These are phyloP conservation scores for Metarhizium rileyi DNA, from an alignment of 2,329 filamentous ascomycete genomes.

Conservation along the genomic window DNA sequence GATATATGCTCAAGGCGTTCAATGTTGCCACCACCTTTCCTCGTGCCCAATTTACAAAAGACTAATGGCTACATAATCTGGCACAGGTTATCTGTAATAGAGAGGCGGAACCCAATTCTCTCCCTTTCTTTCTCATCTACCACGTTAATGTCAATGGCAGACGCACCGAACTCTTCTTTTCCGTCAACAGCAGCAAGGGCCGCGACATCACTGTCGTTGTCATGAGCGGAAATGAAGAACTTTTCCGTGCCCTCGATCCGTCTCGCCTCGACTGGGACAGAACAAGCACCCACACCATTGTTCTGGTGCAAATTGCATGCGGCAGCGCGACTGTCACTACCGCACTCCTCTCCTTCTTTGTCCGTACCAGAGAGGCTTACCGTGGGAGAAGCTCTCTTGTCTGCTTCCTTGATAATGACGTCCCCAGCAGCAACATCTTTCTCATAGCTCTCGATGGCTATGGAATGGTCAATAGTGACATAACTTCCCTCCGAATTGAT, in stretches of 20 bases:
- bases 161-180: neutral
- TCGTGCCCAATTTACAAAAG: neutral
- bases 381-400: neutral
- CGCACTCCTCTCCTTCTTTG: neutral
- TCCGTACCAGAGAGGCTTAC: neutral
- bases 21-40: neutral
- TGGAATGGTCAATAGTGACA: neutral
- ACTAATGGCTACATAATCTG: neutral
- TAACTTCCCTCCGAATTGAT: neutral
- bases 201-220: neutral
- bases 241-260: neutral
- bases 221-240: neutral
- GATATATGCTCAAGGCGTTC: neutral
- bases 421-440: neutral
- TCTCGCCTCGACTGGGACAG: neutral
- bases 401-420: neutral
- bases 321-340: neutral
- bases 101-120: neutral
- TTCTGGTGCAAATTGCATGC: neutral
- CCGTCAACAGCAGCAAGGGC: neutral
- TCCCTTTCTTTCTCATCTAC: neutral
- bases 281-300: neutral
- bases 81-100: neutral
- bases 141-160: neutral
- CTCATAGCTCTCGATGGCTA: neutral